A percentile compares a stretch with the other conserved stretches of the same genome.
Evolutionary conservation across 169 alveolate species (phyloP).

Genomic region (Plasmodium blacklocki): DNA sequence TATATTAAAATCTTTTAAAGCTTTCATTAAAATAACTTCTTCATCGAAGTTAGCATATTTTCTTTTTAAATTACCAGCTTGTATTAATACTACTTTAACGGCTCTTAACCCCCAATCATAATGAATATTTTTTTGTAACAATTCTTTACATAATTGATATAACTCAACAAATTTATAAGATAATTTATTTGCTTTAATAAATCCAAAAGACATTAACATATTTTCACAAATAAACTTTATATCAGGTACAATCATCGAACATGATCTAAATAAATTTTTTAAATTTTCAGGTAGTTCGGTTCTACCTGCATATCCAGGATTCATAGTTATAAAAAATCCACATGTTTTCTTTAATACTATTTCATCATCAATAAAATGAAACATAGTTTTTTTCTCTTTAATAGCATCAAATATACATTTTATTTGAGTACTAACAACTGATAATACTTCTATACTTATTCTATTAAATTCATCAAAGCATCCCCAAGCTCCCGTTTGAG

Average conservation of each 20-base stretch:
- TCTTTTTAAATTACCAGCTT: constrained; percentile 97
- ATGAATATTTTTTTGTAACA: constrained; percentile 94
- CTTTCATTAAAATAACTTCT: constrained; percentile 95
- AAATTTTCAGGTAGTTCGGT: constrained; percentile 98
- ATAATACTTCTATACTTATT: constrained; percentile 95
- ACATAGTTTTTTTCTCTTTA: constrained; percentile 85
- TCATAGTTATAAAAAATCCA: constrained; percentile 94
- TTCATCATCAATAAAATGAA: constrained; percentile 87
- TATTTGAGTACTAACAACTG: constrained; percentile 97
- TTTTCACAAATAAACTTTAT: constrained; percentile 95
- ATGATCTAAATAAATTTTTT: constrained; percentile 96
- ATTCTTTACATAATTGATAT: constrained; percentile 90
- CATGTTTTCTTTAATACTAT: constrained; percentile 83
- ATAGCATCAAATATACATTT: constrained; percentile 94
- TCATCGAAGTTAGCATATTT: constrained; percentile 93
- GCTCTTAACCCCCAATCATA: constrained; percentile 99
- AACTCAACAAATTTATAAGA: constrained; percentile 95
- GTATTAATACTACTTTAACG: constrained; percentile 95
- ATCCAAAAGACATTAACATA: constrained; percentile 98
- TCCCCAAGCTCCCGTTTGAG: constrained; percentile 98
- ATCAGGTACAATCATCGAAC: constrained; percentile 98
- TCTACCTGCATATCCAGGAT: constrained; percentile 99
- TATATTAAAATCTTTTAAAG: constrained; percentile 96
- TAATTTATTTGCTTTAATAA: constrained; percentile 92
- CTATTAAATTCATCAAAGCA: constrained; percentile 99